These are phyloP conservation scores for Aphelidium insulamus DNA, from an alignment of 371 early-diverging fungal genomes.

Conservation along the genomic window DNA sequence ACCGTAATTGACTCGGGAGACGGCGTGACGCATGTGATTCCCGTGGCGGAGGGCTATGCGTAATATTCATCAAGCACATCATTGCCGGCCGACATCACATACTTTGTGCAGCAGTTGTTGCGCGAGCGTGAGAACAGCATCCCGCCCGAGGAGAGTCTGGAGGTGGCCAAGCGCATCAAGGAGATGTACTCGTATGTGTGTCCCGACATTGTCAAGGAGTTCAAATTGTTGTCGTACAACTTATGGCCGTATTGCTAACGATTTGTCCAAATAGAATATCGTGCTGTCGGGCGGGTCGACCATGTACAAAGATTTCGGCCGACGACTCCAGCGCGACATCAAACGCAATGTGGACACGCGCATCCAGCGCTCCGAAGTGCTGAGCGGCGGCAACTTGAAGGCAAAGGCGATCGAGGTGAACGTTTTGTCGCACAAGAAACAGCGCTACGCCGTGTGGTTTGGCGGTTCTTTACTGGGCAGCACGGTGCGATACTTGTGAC, in stretches of 20 bases:
- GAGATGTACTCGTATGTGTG: slow-evolving; percentile 89
- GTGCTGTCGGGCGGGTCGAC: slow-evolving; percentile 94
- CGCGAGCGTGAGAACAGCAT: slow-evolving; percentile 87
- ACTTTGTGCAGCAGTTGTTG: slow-evolving; percentile 84
- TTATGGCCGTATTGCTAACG: background rate
- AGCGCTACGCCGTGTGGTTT: slow-evolving; percentile 95
- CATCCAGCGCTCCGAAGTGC: slow-evolving; percentile 37
- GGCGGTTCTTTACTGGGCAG: slow-evolving; percentile 83
- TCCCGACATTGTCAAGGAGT: slow-evolving; percentile 90
- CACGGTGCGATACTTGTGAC: slow-evolving; percentile 30
- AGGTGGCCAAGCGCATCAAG: slow-evolving; percentile 82
- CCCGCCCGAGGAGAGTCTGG: slow-evolving; percentile 85
- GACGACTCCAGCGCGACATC: slow-evolving; percentile 83
- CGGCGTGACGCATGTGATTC: slow-evolving; percentile 96
- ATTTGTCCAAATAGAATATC: slow-evolving; percentile 46
- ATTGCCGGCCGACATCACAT: slow-evolving; percentile 94
- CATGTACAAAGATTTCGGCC: slow-evolving; percentile 90
- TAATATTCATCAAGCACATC: slow-evolving; percentile 87
- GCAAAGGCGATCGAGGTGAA: slow-evolving; percentile 77
- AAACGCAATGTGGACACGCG: slow-evolving; percentile 68
- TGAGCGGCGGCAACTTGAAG: slow-evolving; percentile 40
- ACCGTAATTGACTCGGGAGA: slow-evolving; percentile 94
- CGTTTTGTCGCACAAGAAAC: slow-evolving; percentile 90
- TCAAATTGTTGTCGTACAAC: slow-evolving; percentile 15
- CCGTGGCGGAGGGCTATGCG: slow-evolving; percentile 96